Evolutionary conservation across 345 rosid genomes (phyloP), one percentile per base, ranked within the genome.

Genomic region (Pseudoturritis turrita): DNA sequence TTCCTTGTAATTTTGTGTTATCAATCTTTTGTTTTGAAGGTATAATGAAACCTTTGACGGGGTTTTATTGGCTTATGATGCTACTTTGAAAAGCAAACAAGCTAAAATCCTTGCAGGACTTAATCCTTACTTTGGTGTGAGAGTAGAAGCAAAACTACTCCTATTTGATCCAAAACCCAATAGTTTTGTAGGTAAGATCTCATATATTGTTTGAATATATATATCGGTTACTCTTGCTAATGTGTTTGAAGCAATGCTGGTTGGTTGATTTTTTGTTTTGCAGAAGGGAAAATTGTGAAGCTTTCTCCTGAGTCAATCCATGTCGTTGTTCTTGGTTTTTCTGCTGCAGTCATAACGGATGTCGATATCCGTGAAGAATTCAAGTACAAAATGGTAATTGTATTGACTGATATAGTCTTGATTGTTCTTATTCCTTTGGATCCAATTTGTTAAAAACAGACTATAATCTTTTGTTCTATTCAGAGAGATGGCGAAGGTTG

Each of bases 201-300:
- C 47, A 10, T n/a, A 10, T n/a, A 18, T 45, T 45, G 40, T n/a
- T 55, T 10, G 13, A 18, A 3, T 25, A 5, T 26, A 17, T 22
- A 5, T 18, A 15, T 31, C 3, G 14, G 4, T 19, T 12, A 26
- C 29, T 59, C 10, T 59, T 14, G 8, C 40, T 44, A 17, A 22
- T 51, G 35, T 62, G 25, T 53, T 29, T 62, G n/a, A 37, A 47
- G 19, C 39, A n/a, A 35, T 22, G 1, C 5, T 29, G 53, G 19
- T 28, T 44, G 10, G 10, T 10, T 52, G 11, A 23, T 51, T 22
- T 21, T 56, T 44, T 28, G 3, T 18, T 11, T 63, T 80, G 55
- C 87, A 91, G 98, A 91, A 61, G 96, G 96, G 68, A 84, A 84
- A 50, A 88, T 92, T 11, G 85, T 88, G 67, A 89, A 87, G 72